These are phyloP conservation scores for Mentha longifolia DNA, from an alignment of 257 asterid species.

Conservation along the genomic window DNA sequence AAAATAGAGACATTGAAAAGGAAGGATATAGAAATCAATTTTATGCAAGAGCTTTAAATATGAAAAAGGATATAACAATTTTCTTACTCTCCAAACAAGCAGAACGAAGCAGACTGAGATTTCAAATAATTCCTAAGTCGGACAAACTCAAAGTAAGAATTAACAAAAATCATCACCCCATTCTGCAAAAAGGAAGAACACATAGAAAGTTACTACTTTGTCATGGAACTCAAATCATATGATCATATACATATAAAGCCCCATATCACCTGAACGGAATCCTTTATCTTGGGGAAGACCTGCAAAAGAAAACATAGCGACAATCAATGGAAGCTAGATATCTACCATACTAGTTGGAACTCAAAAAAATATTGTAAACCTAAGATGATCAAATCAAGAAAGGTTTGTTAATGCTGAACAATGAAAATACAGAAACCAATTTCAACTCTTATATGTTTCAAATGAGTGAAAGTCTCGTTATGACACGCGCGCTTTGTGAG, in stretches of 20 bases:
- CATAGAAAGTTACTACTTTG: conserved; percentile 5
- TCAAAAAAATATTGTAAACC: too few species aligned
- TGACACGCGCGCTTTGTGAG: not conserved
- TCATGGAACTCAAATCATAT: conserved; percentile 14
- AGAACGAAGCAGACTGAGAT: conserved; percentile 82
- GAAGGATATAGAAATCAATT: conserved; percentile 9
- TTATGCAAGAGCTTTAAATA: conserved; percentile 8
- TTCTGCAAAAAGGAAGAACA: conserved; percentile 50
- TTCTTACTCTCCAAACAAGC: conserved; percentile 94
- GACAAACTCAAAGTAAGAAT: conserved; percentile 92
- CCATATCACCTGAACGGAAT: conserved; percentile 73
- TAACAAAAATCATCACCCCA: conserved; percentile 81
- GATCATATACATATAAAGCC: conserved; percentile 22
- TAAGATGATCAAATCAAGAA: not conserved
- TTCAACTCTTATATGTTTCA: too few species aligned
- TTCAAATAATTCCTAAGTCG: conserved; percentile 80
- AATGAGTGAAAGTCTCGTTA: not conserved
- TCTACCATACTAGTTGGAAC: too few species aligned
- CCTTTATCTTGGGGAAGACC: conserved; percentile 89
- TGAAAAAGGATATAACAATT: not conserved
- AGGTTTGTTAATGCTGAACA: not conserved
- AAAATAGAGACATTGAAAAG: not conserved
- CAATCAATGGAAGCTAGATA: not conserved
- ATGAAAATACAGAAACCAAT: conserved; percentile 2
- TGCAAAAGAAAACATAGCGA: conserved; percentile 43